phyloP scores from a whole-genome alignment of 2,329 filamentous ascomycete species.

The Aspergillus jensenii region DNA sequence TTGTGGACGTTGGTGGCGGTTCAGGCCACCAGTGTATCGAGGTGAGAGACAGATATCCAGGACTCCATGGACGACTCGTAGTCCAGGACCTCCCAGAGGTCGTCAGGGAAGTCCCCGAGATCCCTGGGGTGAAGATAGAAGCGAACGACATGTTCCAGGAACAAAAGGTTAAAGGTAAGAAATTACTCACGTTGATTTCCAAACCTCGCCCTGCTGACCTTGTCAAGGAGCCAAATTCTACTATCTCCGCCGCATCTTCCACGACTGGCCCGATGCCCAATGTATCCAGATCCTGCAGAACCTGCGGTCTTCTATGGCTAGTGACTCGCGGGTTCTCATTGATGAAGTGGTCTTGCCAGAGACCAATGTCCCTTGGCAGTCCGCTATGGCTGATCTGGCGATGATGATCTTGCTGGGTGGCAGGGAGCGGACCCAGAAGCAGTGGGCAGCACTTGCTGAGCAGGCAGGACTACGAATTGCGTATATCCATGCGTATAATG shows the following conservation, averaged over 20 bases:
- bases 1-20: slow-evolving; percentile 46
- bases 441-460: slow-evolving; percentile 1
- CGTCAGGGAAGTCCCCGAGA: slow-evolving; percentile 25
- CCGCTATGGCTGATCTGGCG: slow-evolving; percentile 16
- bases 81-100: slow-evolving; percentile 42
- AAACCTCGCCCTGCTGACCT: slow-evolving; percentile 18
- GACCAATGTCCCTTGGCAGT: slow-evolving; percentile 18
- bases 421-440: background rate
- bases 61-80: slow-evolving; percentile 36
- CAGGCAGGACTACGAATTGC: background rate
- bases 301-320: slow-evolving; percentile 16
- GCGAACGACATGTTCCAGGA: background rate
- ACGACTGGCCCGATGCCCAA: slow-evolving; percentile 26
- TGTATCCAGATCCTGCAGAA: slow-evolving; percentile 33
- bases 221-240: slow-evolving; percentile 29
- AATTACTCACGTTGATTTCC: background rate
- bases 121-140: slow-evolving; percentile 28
- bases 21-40: slow-evolving; percentile 40
- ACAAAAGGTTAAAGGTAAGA: background rate
- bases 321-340: slow-evolving; percentile 41
- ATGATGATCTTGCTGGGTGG: slow-evolving; percentile 19
- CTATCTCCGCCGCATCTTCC: slow-evolving; percentile 30
- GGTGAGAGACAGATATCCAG: slow-evolving; percentile 32
- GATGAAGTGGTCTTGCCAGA: slow-evolving; percentile 47
- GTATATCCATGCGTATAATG: slow-evolving; percentile 1